Evolutionary conservation across 2,329 filamentous ascomycete species (phyloP).

Genomic region (Chaetothyriales sp.): DNA sequence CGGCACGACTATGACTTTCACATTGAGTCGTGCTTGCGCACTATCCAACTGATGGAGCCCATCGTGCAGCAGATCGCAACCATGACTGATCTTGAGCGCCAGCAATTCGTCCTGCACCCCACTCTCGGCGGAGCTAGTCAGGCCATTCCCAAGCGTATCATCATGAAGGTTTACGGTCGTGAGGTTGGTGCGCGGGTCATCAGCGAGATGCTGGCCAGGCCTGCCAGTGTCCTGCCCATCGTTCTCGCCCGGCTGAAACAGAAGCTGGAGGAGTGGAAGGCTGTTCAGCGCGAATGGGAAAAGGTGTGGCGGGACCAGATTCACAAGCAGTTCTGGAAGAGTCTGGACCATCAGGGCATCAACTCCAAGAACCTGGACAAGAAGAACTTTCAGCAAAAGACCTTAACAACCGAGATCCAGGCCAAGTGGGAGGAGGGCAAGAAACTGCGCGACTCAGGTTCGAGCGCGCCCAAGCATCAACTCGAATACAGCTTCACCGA

Average conservation of each 20-base stretch:
- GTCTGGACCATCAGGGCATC: constrained; percentile 90
- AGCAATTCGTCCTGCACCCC: constrained; percentile 61
- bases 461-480: constrained; percentile 53
- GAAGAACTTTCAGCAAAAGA: constrained; percentile 76
- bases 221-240: constrained; percentile 76
- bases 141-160: constrained; percentile 89
- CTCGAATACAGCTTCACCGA: constrained; percentile 62
- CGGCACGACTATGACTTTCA: constrained; percentile 98
- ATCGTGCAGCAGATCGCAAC: constrained; percentile 80
- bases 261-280: constrained; percentile 95
- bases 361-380: constrained; percentile 81
- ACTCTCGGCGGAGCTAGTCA: constrained; percentile 85
- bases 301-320: constrained; percentile 97
- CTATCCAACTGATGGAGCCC: constrained; percentile 88
- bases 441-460: constrained; percentile 47
- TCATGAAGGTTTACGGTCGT: constrained; percentile 89
- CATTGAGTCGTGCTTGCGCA: constrained; percentile 86
- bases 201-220: constrained; percentile 67
- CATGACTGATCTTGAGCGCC: constrained; percentile 57
- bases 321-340: constrained; percentile 86
- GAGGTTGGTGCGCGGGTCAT: constrained; percentile 76
- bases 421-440: constrained; percentile 85
- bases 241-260: constrained; percentile 81
- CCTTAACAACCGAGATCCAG: constrained; percentile 78
- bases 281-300: constrained; percentile 93